Evolutionary conservation across 208 protist species (phyloP), one percentile per base, ranked within the genome.

Genomic region (Acanthamoeba healyi): DNA sequence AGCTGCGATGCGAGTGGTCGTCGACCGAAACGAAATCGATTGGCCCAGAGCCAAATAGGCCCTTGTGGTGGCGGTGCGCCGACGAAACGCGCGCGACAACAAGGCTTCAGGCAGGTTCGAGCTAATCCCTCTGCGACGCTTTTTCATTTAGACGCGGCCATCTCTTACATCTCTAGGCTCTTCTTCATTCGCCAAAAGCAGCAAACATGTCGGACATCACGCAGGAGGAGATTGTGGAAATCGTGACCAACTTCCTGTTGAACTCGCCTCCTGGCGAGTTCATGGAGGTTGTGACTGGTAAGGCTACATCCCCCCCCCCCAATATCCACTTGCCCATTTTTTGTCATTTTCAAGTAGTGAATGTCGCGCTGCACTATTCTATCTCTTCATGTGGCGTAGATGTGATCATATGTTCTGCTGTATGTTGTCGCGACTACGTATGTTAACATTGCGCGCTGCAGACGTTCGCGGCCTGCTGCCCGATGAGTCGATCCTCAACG

Each of bases 181-280:
- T n/a, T 26, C 54, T 61, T 61, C 22, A 17, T n/a, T 22, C n/a
- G 19, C 38, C 67, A 44, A 36, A 17, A n/a, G 15, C 72, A 49
- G 42, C 40, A 22, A 79, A 14, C 36, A 90, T 90, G 82, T 61
- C 54, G 54, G 82, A 90, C 26, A 65, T 93, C 29, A 94, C 94
- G 29, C 70, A 96, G 24, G 84, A 95, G 74, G 95, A 96, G 61
- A 49, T 95, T 56, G 61, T 96, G 29, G 86, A 94, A 54, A 96
- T 96, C 36, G 95, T 92, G 26, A 96, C 77, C 34, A 82, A 70
- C 65, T 96, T 96, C 89, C 40, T 97, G 44, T 79, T 97, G 67
- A 95, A 42, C 70, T 63, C 95, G 46, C 96, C 96, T 46, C 95
- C 96, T 65, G 95, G 96, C 32, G 96, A 97, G 93, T 96, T 97